These are phyloP conservation scores for Myxozyma melibiosi DNA, from an alignment of 805 yeast species.

Conservation along the genomic window DNA sequence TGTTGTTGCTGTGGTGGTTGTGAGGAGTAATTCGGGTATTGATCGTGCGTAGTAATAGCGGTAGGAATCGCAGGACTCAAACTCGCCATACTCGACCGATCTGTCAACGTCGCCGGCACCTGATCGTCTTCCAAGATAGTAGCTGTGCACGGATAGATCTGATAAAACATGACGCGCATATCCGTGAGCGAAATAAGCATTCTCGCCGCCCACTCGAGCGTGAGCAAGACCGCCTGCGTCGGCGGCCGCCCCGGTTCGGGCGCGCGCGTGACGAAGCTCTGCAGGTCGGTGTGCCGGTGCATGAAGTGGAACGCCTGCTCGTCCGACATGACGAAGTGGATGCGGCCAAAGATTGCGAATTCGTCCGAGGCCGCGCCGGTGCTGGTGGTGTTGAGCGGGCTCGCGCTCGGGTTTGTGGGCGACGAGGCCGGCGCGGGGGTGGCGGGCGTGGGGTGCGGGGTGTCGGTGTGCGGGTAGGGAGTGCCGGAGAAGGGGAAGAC, in stretches of 20 bases:
- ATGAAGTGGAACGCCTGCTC: neutral
- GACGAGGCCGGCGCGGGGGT: no score
- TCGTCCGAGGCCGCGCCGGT: constrained; percentile 1
- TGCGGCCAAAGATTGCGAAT: constrained; percentile 17
- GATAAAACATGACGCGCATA: constrained; percentile 15
- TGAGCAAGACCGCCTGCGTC: neutral
- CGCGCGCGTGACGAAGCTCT: neutral
- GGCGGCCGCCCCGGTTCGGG: neutral
- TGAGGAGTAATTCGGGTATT: no score
- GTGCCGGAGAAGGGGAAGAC: constrained; percentile 11
- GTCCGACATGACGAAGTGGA: constrained; percentile 15
- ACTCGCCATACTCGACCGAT: no score
- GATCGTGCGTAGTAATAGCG: no score
- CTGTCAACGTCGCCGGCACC: neutral
- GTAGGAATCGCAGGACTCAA: neutral
- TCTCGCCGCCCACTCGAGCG: constrained; percentile 17
- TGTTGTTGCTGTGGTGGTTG: no score
- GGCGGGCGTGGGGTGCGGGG: neutral
- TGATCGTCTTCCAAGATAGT: constrained; percentile 6
- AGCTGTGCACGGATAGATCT: constrained; percentile 15
- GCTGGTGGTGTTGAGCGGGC: neutral
- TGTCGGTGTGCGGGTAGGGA: neutral
- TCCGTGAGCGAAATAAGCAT: constrained; percentile 12
- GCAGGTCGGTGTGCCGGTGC: neutral
- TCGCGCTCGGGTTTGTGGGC: neutral